These are phyloP conservation scores for Nothophoma quercina DNA, from an alignment of 2,329 filamentous ascomycete species.

Conservation along the genomic window DNA sequence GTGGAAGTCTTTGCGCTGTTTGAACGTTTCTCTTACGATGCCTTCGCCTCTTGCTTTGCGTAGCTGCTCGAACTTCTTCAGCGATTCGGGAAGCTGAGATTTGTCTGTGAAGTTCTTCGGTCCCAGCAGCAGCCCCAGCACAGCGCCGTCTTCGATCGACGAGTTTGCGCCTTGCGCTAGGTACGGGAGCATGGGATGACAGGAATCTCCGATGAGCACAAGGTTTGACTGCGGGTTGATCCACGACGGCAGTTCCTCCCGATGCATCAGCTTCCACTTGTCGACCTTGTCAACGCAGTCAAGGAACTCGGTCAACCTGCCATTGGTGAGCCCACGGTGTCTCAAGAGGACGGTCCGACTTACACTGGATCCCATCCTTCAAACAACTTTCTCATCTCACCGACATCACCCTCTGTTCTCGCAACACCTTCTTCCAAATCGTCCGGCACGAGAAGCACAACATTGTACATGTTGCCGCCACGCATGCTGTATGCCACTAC, in stretches of 20 bases:
- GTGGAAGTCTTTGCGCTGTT: conserved; percentile 53
- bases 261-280: conserved; percentile 74
- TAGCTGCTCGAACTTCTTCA: conserved; percentile 56
- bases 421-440: conserved; percentile 64
- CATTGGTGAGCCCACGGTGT: conserved; percentile 7
- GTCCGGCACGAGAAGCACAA: conserved; percentile 72
- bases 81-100: conserved; percentile 44
- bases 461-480: conserved; percentile 67
- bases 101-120: conserved; percentile 24
- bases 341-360: conserved; percentile 46
- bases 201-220: conserved; percentile 53
- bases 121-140: conserved; percentile 65
- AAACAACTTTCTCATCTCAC: conserved; percentile 69
- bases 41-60: conserved; percentile 59
- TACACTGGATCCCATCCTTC: conserved; percentile 69
- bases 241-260: conserved; percentile 47
- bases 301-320: conserved; percentile 31
- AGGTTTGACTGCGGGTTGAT: conserved; percentile 61
- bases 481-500: conserved; percentile 69
- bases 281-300: conserved; percentile 64
- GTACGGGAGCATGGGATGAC: conserved; percentile 47
- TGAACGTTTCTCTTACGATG: conserved; percentile 70
- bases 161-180: conserved; percentile 64
- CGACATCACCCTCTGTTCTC: conserved; percentile 61
- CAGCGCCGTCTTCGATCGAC: conserved; percentile 72